Base-by-base conservation (phyloP, 2,329 filamentous ascomycete genomes). In the Apiospora aurea region DNA sequence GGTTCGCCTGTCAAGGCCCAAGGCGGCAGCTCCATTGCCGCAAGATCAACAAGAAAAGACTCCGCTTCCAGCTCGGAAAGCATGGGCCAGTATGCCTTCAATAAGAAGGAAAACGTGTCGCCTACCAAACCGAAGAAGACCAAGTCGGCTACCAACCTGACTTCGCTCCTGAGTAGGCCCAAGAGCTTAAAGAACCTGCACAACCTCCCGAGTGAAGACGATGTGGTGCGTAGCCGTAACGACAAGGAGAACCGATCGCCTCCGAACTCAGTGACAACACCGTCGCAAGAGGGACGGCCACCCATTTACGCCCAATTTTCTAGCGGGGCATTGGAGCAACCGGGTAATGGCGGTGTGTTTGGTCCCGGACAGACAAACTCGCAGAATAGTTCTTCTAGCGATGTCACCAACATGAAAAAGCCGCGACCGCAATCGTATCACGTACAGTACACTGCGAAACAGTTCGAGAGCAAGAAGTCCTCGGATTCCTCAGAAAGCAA, bases 181-280 rank as follows among this genome's bases (percentile, higher is more conserved):
- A 94, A 92, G 80, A 94, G 94, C 13, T 87, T 91, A 70, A 94
- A 91, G 78, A 92, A 90, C 75, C 82, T 92, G 34, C 88, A 89
- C 74, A 87, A 86, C 72, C 78, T 85, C 67, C 80, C 80, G 18
- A 83, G 83, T 46, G 88, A 89, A 16, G 88, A 90, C 8, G 85
- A 87, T 70, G 81, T 85, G 34, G 46, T 51, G 16, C 85, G 84
- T 51, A 81, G 83, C 53, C 82, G 81, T 41, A 92, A 89, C 77
- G 92, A 96, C 80, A 97, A 97, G 82, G 95, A 97, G 82, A 97
- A 97, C 80, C 88, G 87, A 70, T 91, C 89, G 44, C 94, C 93
- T 4, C 84, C 86, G 0, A 82, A 85, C 72, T 85, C 84, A 4
- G 79, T 84, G 16, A 78, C 81, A 10, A 79, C 81, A 21, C 77